Evolutionary conservation across 495 filamentous ascomycete species (phyloP).

Genomic region (Ramalina peruviana): DNA sequence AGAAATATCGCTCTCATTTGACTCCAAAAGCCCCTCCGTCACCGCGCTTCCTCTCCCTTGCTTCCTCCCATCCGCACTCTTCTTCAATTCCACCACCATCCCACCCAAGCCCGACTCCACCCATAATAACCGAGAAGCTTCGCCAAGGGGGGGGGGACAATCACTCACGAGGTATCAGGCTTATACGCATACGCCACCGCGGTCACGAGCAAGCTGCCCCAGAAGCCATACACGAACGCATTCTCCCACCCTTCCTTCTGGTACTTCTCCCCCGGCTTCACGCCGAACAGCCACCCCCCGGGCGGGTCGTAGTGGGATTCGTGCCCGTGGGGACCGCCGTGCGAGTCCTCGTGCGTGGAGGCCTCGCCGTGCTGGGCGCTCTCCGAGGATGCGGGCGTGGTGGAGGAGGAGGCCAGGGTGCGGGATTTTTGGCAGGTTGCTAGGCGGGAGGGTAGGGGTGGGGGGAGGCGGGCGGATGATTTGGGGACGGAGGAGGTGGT

Average conservation of each 20-base stretch:
- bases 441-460: neutral
- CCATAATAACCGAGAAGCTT: neutral
- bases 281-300: conserved; percentile 76
- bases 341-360: conserved; percentile 5
- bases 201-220: conserved; percentile 61
- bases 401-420: neutral
- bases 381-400: neutral
- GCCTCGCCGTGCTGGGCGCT: neutral
- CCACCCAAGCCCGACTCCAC: neutral
- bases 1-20: neutral
- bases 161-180: conserved; percentile 91
- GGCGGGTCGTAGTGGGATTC: conserved; percentile 82
- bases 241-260: conserved; percentile 94
- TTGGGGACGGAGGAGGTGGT: neutral
- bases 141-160: neutral
- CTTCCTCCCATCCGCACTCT: neutral
- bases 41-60: neutral
- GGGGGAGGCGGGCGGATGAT: neutral
- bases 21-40: neutral
- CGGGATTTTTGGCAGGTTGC: neutral
- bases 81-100: neutral
- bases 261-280: conserved; percentile 87
- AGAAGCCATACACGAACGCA: conserved; percentile 78
- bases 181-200: conserved; percentile 86
- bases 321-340: conserved; percentile 30